A percentile compares a stretch with the other conserved stretches of the same genome.
Conservation (phyloP, 2,329 filamentous ascomycete species). For the Fusarium sp. region DNA sequence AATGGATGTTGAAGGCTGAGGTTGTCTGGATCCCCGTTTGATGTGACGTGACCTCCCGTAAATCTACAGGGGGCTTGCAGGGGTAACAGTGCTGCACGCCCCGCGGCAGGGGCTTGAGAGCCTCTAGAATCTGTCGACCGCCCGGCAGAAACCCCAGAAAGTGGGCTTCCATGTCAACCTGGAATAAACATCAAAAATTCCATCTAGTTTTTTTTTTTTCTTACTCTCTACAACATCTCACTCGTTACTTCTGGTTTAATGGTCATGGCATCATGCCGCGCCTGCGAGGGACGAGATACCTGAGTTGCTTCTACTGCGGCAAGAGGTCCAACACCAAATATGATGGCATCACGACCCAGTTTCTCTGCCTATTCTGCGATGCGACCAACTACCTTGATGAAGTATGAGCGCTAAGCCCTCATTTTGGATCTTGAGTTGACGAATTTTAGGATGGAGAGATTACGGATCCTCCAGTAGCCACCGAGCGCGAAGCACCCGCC, state of each 20-base stretch:
- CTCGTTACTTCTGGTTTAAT: conserved; percentile 6
- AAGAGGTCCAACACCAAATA: conserved; percentile 71
- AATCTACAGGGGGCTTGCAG: conserved; percentile 20
- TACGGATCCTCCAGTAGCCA: conserved; percentile 81
- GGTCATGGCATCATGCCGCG: conserved; percentile 55
- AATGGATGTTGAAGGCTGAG: not conserved
- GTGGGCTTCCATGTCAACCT: conserved; percentile 16
- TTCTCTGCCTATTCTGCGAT: conserved; percentile 82
- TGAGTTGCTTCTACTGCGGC: conserved; percentile 89
- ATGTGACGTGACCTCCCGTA: conserved; percentile 28
- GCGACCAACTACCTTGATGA: conserved; percentile 91
- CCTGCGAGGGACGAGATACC: conserved; percentile 54
- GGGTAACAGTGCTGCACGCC: conserved; percentile 18
- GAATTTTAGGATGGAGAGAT: conserved; percentile 81
- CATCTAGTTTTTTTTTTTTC: conserved; percentile 1
- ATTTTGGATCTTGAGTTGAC: conserved; percentile 6
- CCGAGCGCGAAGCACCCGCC: conserved; percentile 55
- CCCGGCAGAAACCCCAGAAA: conserved; percentile 50
- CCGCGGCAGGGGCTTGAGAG: conserved; percentile 20
- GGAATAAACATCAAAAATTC: conserved; percentile 28
- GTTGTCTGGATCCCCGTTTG: conserved; percentile 1
- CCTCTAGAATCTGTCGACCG: conserved; percentile 43
- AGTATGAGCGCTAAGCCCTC: conserved; percentile 57
- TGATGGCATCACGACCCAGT: conserved; percentile 70
- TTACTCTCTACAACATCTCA: not conserved